Base-by-base conservation (phyloP, 768 basidiomycete genomes). In the Rhizopogon vulgaris region DNA sequence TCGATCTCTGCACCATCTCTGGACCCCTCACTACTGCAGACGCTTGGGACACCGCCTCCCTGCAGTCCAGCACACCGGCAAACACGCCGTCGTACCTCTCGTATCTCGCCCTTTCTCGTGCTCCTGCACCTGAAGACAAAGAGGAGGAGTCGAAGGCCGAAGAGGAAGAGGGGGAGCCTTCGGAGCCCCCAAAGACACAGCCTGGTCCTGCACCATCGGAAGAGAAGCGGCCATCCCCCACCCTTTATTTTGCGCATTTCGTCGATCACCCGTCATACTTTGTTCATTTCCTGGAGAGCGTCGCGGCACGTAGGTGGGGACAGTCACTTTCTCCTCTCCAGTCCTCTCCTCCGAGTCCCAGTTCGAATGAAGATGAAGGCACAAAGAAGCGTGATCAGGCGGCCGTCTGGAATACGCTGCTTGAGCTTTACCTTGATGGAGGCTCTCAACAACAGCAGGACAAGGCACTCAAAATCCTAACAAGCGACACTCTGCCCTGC, bases 341-440 rank as follows among this genome's bases (percentile, higher is more conserved):
- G 41, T 36, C 34, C n/a, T 43, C 56, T 1, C 45, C 43, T 1
- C 36, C 51, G 1, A 51, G 63, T 11, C 7, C 53, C 1, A 57
- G 60, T 22, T 49, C 55, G 10, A 53, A 59, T 46, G 52, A 72
- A 2, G 80, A 80, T 38, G 78, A 79, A 46, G 71, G 73, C 27
- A 63, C 67, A 0, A 87, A 88, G 54, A 75, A 72, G 59, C 66
- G 67, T 8, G 90, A 94, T 61, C 91, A 92, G 60, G 75, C 79
- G 8, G 86, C 93, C 0, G 84, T 97, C 3, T 97, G 94, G 94
- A 96, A 95, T 69, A 97, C 94, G 9, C 74, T 98, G 2, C 72
- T 98, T 53, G 95, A 99, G 69, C 78, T 99, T 10, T 97, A 97
- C 65, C 78, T 99, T 41, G 79, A 84, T 7, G 65, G 67, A 15